Evolutionary conservation across 176 grass and related monocot species (phyloP).

Genomic region (Miscanthus lutarioriparius): DNA sequence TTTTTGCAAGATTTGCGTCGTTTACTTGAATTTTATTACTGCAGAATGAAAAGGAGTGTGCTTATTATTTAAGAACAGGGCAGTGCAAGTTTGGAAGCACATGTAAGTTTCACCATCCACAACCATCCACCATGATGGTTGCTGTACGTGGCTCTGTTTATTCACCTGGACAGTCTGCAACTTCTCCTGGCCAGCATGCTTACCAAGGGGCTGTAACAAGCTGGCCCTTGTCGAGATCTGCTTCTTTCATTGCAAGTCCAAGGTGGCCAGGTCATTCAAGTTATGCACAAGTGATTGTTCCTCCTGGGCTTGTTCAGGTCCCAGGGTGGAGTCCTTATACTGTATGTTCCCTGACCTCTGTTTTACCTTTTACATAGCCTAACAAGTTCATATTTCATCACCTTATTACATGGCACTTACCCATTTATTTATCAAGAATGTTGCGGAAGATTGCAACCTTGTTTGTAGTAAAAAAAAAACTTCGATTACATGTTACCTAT

Average conservation of each 20-base stretch:
- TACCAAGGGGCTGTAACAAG: conserved; percentile 56
- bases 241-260: conserved; percentile 78
- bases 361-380: conserved; percentile 11
- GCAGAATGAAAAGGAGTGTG: conserved; percentile 85
- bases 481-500: neutral
- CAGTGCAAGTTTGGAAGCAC: conserved; percentile 89
- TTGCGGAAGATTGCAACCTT: neutral
- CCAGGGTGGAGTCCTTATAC: conserved; percentile 80
- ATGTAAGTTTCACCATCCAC: conserved; percentile 90
- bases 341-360: conserved; percentile 50
- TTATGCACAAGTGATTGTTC: conserved; percentile 86
- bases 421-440: neutral
- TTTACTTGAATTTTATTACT: conserved; percentile 51
- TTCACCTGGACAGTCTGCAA: conserved; percentile 60
- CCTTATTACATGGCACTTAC: neutral
- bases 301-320: conserved; percentile 82
- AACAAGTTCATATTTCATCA: neutral
- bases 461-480: neutral
- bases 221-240: conserved; percentile 65
- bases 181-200: conserved; percentile 63
- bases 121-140: conserved; percentile 70
- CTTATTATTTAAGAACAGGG: conserved; percentile 86
- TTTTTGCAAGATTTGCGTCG: conserved; percentile 12
- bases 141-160: conserved; percentile 65
- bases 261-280: conserved; percentile 89